phyloP scores from a whole-genome alignment of 768 basidiomycete genomes.

The Lactarius deliciosus region DNA sequence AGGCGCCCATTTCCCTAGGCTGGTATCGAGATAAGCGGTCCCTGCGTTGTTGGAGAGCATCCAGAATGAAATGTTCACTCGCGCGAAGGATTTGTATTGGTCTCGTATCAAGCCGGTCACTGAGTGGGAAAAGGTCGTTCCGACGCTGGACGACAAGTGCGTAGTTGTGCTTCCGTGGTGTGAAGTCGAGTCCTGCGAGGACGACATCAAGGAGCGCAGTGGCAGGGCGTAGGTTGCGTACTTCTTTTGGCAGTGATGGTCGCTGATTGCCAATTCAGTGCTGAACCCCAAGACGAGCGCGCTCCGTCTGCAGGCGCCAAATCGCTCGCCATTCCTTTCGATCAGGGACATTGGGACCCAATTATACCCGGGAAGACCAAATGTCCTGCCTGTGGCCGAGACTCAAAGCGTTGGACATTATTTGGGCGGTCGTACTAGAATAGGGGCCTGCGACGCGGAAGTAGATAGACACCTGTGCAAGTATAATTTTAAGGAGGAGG shows the following conservation, averaged over 20 bases:
- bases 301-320: slow-evolving; percentile 98
- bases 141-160: slow-evolving; percentile 84
- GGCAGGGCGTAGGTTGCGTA: slow-evolving; percentile 65
- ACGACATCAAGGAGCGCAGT: slow-evolving; percentile 96
- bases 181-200: slow-evolving; percentile 88
- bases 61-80: slow-evolving; percentile 83
- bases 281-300: slow-evolving; percentile 88
- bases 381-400: slow-evolving; percentile 83
- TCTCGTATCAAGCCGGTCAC: slow-evolving; percentile 69
- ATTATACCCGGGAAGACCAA: slow-evolving; percentile 85
- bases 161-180: slow-evolving; percentile 95
- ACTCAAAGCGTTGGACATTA: slow-evolving; percentile 95
- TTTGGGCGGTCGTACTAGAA: slow-evolving; percentile 83
- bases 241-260: slow-evolving; percentile 10
- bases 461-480: slow-evolving; percentile 6
- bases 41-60: slow-evolving; percentile 76
- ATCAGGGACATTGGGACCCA: slow-evolving; percentile 77
- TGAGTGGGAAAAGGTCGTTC: slow-evolving; percentile 92
- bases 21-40: slow-evolving; percentile 49
- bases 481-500: slow-evolving; percentile 3
- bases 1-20: slow-evolving; percentile 53
- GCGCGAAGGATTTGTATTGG: slow-evolving; percentile 73
- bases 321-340: slow-evolving; percentile 93
- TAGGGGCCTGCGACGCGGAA: not conserved
- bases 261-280: slow-evolving; percentile 41